Base-by-base conservation (phyloP, 2,329 filamentous ascomycete genomes). In the Fusarium metavorans region DNA sequence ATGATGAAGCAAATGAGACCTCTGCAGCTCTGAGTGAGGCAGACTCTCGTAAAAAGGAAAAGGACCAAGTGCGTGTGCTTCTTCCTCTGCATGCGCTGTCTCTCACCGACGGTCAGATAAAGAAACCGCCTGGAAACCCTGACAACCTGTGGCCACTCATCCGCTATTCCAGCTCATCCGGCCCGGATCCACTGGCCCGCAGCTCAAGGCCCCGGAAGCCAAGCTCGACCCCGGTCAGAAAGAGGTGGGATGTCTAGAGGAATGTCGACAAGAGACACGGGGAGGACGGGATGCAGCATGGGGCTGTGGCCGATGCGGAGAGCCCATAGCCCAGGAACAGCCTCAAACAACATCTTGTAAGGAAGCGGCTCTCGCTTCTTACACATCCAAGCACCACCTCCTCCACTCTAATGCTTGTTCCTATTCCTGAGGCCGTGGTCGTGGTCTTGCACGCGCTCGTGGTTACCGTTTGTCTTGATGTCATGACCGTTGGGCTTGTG, bases 401-500 rank as follows among this genome's bases (percentile, higher is more conserved):
- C 57, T 60, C 64, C 64, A 52, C 54, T 72, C 72, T 78, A 79
- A 67, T 77, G 73, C 71, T 81, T 78, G 76, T 81, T 80, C 72
- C 79, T 79, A 67, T 81, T 76, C 62, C 78, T 75, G 54, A 72
- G 76, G 63, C 68, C 30, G 18, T 76, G 67, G 27, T 57, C 61
- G 23, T 81, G 76, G 63, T 68, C 30, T 20, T 76, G 67, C 23
- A 52, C 61, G 23, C 81, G 73, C 60, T 79, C 75, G 41, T 70
- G 76, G 62, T 68, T 76, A 30, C 58, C 65, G 62, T 32, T 64
- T 39, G 58, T 67, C 65, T 73, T 71, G 30, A 66, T 62, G 57
- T 65, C 72, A 57, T 81, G 77, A 64, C 64, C 66, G 41, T 72
- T 78, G 70, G 71, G 64, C 70, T 83, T 81, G 71, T 79, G 77